Conservation (phyloP, 2,329 filamentous ascomycete genomes). For the Aspergillus japonicus region DNA sequence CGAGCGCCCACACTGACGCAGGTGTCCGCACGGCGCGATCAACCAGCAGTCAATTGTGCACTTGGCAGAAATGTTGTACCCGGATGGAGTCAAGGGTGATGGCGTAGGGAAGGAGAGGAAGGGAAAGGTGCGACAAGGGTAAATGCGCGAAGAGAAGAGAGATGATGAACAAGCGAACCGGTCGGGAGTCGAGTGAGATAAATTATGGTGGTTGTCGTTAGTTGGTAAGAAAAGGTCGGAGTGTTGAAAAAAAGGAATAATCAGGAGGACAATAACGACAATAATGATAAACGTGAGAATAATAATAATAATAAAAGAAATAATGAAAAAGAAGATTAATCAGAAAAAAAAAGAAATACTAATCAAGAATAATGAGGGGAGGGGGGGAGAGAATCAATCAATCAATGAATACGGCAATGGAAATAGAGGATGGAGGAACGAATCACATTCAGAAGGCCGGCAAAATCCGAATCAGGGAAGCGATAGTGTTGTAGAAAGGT, state of each 20-base stretch:
- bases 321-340: neutral
- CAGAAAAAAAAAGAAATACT: constrained; percentile 4
- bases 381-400: neutral
- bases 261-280: neutral
- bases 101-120: neutral
- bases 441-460: constrained; percentile 14
- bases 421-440: neutral
- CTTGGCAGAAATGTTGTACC: constrained; percentile 28
- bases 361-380: constrained; percentile 6
- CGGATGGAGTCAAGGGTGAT: constrained; percentile 5
- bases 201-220: neutral
- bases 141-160: neutral
- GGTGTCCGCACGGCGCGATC: constrained; percentile 27
- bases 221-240: neutral
- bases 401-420: neutral
- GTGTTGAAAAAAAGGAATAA: neutral
- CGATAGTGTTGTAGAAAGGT: constrained; percentile 18
- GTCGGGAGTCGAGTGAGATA: neutral
- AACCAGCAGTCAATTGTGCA: constrained; percentile 19
- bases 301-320: neutral
- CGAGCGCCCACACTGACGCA: constrained; percentile 25
- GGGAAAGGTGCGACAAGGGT: neutral
- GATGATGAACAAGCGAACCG: neutral
- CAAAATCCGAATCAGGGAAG: constrained; percentile 20
- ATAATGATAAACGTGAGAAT: neutral